A percentile compares a stretch with the other conserved stretches of the same genome.
These are phyloP conservation scores for Paraconiothyrium brasiliense DNA, from an alignment of 2,329 filamentous ascomycete genomes.

Conservation along the genomic window DNA sequence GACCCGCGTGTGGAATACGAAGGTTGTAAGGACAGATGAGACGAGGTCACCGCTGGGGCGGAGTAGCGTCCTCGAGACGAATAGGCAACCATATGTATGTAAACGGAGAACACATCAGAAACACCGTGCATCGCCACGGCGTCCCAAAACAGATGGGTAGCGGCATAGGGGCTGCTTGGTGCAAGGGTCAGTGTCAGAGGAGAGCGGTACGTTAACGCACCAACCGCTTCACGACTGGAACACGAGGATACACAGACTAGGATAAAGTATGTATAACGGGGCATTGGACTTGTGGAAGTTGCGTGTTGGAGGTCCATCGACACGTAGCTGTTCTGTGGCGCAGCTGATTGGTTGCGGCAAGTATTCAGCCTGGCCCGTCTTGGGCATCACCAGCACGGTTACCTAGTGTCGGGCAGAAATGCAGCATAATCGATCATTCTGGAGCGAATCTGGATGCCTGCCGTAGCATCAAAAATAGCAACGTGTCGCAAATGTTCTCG, in stretches of 20 bases:
- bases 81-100: conserved; percentile 17
- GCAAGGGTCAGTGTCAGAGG: conserved; percentile 21
- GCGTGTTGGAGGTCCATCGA: conserved; percentile 26
- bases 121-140: conserved; percentile 16
- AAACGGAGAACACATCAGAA: conserved; percentile 1
- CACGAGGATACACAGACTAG: conserved; percentile 3
- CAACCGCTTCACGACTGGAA: conserved; percentile 14
- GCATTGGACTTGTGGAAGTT: conserved; percentile 18
- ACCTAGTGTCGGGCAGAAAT: conserved; percentile 25
- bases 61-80: background rate
- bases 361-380: conserved; percentile 27
- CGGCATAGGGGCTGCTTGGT: conserved; percentile 13
- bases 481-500: conserved; percentile 11
- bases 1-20: background rate
- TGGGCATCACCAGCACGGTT: conserved; percentile 23
- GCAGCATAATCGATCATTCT: conserved; percentile 20
- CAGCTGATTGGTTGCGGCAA: conserved; percentile 32
- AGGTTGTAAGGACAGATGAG: conserved; percentile 13
- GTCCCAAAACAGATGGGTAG: conserved; percentile 18
- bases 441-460: background rate
- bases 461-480: background rate
- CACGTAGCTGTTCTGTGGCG: conserved; percentile 25
- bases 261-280: conserved; percentile 7
- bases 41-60: background rate
- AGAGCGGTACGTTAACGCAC: conserved; percentile 1